phyloP scores from a whole-genome alignment of 2,329 filamentous ascomycete genomes.

The Phialemonium atrogriseum region DNA sequence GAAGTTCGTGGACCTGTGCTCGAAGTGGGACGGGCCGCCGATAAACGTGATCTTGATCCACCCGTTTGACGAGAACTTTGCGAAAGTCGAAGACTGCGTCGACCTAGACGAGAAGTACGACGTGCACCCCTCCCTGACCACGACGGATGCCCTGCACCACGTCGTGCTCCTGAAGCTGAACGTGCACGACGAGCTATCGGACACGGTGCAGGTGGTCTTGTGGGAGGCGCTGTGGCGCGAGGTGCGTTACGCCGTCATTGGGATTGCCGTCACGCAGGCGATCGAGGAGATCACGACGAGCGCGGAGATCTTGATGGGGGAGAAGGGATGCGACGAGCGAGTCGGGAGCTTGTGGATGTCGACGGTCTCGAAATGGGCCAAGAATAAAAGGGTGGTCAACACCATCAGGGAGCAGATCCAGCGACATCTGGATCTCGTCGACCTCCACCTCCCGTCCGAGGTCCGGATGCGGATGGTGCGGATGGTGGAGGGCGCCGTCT shows the following conservation, averaged over 20 bases:
- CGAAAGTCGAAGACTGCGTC: conserved; percentile 11
- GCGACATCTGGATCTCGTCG: conserved; percentile 16
- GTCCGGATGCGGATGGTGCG: conserved; percentile 9
- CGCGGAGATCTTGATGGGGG: conserved; percentile 7
- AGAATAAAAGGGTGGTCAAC: conserved; percentile 12
- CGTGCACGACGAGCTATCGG: conserved; percentile 10
- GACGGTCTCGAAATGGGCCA: conserved; percentile 11
- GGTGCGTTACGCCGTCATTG: conserved; percentile 17
- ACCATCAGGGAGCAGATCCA: conserved; percentile 16
- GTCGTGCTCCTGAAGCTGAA: conserved; percentile 16
- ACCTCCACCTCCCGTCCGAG: conserved; percentile 11
- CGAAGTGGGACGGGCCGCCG: conserved; percentile 15
- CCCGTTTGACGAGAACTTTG: conserved; percentile 16
- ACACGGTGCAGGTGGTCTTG: conserved; percentile 15
- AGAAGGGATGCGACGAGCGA: conserved; percentile 2
- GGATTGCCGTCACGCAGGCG: conserved; percentile 11
- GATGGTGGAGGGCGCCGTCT: conserved; percentile 3
- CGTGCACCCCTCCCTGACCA: conserved; percentile 18
- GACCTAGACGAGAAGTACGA: conserved; percentile 20
- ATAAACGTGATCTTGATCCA: conserved; percentile 18
- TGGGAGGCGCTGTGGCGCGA: conserved; percentile 20
- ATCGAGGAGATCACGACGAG: conserved; percentile 7
- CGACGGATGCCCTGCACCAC: conserved; percentile 19
- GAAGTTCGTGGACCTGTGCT: conserved; percentile 13
- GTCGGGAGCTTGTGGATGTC: conserved; percentile 8